Percentiles rank a stretch among this genome's conserved stretches.
These are phyloP conservation scores for Hygrophila difformis DNA, from an alignment of 257 asterid species.

Conservation along the genomic window DNA sequence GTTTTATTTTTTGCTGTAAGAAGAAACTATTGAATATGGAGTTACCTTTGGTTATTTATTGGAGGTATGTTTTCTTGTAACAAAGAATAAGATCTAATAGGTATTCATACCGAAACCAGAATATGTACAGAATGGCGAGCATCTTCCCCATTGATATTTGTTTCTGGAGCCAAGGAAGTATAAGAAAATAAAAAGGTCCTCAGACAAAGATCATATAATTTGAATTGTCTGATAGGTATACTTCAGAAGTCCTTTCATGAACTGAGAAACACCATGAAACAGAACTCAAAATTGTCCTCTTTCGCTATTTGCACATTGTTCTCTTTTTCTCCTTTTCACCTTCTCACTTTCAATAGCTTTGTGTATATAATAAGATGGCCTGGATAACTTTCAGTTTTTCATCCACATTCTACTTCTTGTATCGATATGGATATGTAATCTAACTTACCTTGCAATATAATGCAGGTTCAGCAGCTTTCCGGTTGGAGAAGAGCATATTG, in stretches of 20 bases:
- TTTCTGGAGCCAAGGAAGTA: too few relatives aligned
- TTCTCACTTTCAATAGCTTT: conserved; percentile 21
- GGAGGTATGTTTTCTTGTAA: too few relatives aligned
- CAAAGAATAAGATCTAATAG: too few relatives aligned
- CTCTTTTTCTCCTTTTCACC: conserved; percentile 20
- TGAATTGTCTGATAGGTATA: conserved; percentile 26
- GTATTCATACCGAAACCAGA: too few relatives aligned
- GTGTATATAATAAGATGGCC: conserved; percentile 27
- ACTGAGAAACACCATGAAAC: conserved; percentile 53
- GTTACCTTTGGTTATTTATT: too few relatives aligned
- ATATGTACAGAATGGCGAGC: too few relatives aligned
- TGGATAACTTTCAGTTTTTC: conserved; percentile 12
- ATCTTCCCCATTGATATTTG: too few relatives aligned
- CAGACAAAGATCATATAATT: too few relatives aligned
- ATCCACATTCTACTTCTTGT: too few relatives aligned
- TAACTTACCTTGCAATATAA: conserved; percentile 28
- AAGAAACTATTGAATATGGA: too few relatives aligned
- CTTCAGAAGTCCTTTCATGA: conserved; percentile 23
- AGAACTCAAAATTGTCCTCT: conserved; percentile 33
- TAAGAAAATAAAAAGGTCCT: too few relatives aligned
- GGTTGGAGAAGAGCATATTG: conserved; percentile 26
- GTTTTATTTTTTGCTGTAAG: too few relatives aligned
- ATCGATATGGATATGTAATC: neutral
- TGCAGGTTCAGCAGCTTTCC: conserved; percentile 24
- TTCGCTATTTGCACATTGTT: conserved; percentile 35